Conservation (phyloP, 331 rosid genomes). For the Pyracantha coccinea region DNA sequence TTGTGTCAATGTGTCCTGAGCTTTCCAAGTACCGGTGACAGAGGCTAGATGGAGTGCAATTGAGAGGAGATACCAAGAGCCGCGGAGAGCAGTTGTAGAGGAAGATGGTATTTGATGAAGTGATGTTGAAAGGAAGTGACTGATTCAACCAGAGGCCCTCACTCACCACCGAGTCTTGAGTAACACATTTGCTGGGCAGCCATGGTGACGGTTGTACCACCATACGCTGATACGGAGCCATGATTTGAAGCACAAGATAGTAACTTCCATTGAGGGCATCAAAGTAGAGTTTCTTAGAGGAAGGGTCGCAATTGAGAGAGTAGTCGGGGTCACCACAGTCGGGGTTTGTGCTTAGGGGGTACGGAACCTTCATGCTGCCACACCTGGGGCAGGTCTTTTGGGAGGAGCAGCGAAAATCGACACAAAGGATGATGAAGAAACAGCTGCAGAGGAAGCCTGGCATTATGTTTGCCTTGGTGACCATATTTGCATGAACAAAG, state of each 20-base stretch:
- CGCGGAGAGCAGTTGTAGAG: constrained; percentile 86
- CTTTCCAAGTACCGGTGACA: constrained; percentile 71
- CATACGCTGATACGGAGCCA: constrained; percentile 40
- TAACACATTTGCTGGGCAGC: constrained; percentile 58
- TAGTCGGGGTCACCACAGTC: constrained; percentile 65
- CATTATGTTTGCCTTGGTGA: constrained; percentile 25
- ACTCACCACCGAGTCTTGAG: constrained; percentile 68
- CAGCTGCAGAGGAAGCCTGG: constrained; percentile 16
- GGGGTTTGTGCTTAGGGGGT: constrained; percentile 68
- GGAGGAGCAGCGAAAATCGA: constrained; percentile 29
- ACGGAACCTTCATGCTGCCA: constrained; percentile 63
- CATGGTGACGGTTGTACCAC: constrained; percentile 77
- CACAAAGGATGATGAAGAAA: constrained; percentile 33
- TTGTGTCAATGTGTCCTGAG: constrained; percentile 47
- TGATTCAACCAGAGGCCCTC: constrained; percentile 86
- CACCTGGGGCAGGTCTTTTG: constrained; percentile 71
- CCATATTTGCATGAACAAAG: constrained; percentile 33
- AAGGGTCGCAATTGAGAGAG: constrained; percentile 56
- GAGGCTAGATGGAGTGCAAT: constrained; percentile 79
- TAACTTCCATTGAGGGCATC: constrained; percentile 71
- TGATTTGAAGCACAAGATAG: constrained; percentile 43
- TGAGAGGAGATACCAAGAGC: constrained; percentile 82
- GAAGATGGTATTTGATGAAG: constrained; percentile 84
- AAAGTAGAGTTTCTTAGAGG: constrained; percentile 44
- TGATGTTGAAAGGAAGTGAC: constrained; percentile 80